Evolutionary conservation across 1,284 basidiomycete genomes (phyloP).

Genomic region (Pseudomicrostroma phylloplanum): DNA sequence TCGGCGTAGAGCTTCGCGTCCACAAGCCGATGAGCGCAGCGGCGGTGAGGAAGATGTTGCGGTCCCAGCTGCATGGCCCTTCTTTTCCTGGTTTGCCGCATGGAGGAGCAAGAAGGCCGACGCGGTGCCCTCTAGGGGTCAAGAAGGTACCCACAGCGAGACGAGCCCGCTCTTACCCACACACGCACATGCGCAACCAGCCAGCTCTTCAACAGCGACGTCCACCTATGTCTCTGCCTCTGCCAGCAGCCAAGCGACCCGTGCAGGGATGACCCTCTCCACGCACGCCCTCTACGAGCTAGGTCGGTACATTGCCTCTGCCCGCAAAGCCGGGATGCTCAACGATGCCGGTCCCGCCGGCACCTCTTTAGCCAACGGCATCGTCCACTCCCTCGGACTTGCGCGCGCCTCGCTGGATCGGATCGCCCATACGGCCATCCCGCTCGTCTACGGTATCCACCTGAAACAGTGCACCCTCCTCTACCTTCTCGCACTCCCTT

Average conservation of each 20-base stretch:
- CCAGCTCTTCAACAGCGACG: background rate
- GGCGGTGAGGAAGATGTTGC: background rate
- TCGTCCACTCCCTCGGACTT: constrained; percentile 64
- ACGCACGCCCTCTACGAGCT: constrained; percentile 18
- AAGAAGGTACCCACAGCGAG: too few species aligned
- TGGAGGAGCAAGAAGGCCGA: background rate
- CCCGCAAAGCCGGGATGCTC: constrained; percentile 20
- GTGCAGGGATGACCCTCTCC: constrained; percentile 1
- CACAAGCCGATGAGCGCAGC: too few species aligned
- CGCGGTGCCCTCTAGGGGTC: background rate
- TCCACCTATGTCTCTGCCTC: background rate
- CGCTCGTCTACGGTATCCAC: constrained; percentile 65
- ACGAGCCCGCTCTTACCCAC: too few species aligned
- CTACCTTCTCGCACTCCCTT: constrained; percentile 20
- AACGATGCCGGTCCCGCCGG: constrained; percentile 28
- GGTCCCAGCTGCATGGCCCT: background rate
- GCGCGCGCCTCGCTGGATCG: constrained; percentile 78
- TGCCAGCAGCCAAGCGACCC: background rate
- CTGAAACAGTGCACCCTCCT: constrained; percentile 69
- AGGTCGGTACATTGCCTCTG: constrained; percentile 20
- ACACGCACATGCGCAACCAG: too few species aligned
- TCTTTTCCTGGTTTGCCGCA: background rate
- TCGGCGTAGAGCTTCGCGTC: too few species aligned
- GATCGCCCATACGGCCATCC: constrained; percentile 37
- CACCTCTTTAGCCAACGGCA: constrained; percentile 20